phyloP scores from a whole-genome alignment of 306 rosid species.

The Vicia villosa region DNA sequence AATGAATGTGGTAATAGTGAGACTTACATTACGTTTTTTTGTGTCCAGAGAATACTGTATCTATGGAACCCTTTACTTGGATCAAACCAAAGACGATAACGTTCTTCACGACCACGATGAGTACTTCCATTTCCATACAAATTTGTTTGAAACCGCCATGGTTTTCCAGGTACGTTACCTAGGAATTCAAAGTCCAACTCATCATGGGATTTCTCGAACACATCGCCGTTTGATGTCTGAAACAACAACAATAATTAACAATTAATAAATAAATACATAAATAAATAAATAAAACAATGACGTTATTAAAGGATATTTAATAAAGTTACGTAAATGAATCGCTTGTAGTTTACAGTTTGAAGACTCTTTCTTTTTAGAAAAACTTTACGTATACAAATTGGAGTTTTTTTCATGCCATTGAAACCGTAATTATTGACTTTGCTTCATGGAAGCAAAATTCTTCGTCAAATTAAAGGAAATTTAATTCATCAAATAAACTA shows the following conservation, averaged over 20 bases:
- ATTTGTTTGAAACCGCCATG: constrained; percentile 97
- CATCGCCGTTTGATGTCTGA: constrained; percentile 90
- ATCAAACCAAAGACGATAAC: constrained; percentile 94
- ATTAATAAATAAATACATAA: neutral
- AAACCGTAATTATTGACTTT: constrained; percentile 32
- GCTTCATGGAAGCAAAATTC: no score
- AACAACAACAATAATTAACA: neutral
- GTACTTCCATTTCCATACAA: constrained; percentile 94
- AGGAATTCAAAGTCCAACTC: constrained; percentile 93
- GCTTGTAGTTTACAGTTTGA: neutral
- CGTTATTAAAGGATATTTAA: neutral
- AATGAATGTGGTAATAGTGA: no score
- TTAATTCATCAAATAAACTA: constrained; percentile 18
- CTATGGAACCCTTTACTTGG: constrained; percentile 73
- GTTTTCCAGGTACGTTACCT: constrained; percentile 78
- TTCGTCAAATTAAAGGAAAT: no score
- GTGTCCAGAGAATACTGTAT: constrained; percentile 95
- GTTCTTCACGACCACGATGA: constrained; percentile 86
- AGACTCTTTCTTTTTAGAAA: constrained; percentile 10
- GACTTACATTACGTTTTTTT: constrained; percentile 62
- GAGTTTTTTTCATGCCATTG: constrained; percentile 6
- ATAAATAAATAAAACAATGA: constrained; percentile 8
- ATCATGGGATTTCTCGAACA: constrained; percentile 82
- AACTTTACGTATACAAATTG: neutral
- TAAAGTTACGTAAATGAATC: neutral